A percentile compares a stretch with the other conserved stretches of the same genome.
Conservation (phyloP, 2,329 filamentous ascomycete species). For the Neonectria punicea region DNA sequence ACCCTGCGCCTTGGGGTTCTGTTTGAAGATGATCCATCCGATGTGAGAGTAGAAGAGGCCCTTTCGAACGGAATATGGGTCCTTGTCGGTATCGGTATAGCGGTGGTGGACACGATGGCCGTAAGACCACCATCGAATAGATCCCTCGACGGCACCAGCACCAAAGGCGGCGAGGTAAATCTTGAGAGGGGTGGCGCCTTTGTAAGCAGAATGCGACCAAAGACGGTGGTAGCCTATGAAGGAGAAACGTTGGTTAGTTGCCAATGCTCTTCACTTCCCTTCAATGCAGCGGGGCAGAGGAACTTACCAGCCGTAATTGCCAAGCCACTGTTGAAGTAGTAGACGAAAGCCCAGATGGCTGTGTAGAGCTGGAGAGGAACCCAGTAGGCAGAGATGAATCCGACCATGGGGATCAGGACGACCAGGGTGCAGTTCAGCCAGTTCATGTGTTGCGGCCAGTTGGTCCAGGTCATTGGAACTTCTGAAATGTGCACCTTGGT, state of each 20-base stretch:
- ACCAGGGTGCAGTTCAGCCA: conserved; percentile 91
- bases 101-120: conserved; percentile 89
- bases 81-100: conserved; percentile 92
- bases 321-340: conserved; percentile 86
- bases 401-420: conserved; percentile 77
- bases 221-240: conserved; percentile 68
- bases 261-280: neutral
- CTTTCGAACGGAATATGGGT: conserved; percentile 91
- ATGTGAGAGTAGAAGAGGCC: conserved; percentile 83
- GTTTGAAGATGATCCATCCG: conserved; percentile 93
- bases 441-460: conserved; percentile 94
- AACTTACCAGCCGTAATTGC: conserved; percentile 79
- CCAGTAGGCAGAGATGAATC: conserved; percentile 80
- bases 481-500: conserved; percentile 79
- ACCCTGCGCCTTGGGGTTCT: conserved; percentile 88
- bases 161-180: conserved; percentile 85
- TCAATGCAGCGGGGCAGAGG: neutral
- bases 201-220: conserved; percentile 88
- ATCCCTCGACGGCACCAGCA: conserved; percentile 85
- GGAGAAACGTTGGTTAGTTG: conserved; percentile 9
- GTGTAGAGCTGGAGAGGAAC: conserved; percentile 79
- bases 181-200: conserved; percentile 78
- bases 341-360: conserved; percentile 75
- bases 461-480: conserved; percentile 79
- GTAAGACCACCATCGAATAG: conserved; percentile 88